Percentiles rank a stretch among this genome's conserved stretches.
Conservation (phyloP, 2,329 filamentous ascomycete genomes). For the Colletotrichum melonis region DNA sequence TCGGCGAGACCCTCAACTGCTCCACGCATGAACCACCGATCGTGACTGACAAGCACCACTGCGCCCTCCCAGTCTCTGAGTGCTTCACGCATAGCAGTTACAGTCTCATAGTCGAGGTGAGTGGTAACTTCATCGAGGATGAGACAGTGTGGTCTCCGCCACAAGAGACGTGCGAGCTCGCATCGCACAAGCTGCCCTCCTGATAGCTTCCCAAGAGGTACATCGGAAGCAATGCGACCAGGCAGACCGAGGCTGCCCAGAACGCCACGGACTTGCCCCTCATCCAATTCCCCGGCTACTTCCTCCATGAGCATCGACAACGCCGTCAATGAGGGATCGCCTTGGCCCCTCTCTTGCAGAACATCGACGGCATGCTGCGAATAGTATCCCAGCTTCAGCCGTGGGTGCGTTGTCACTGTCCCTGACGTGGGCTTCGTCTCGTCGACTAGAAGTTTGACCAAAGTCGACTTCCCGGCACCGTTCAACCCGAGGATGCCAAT, state of each 20-base stretch:
- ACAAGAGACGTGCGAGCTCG: slow-evolving; percentile 76
- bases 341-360: slow-evolving; percentile 64
- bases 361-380: slow-evolving; percentile 82
- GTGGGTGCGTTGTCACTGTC: slow-evolving; percentile 72
- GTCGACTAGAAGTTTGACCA: slow-evolving; percentile 77
- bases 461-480: slow-evolving; percentile 83
- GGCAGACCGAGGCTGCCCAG: slow-evolving; percentile 77
- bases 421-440: slow-evolving; percentile 69
- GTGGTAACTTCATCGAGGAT: slow-evolving; percentile 87
- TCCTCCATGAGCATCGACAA: slow-evolving; percentile 71
- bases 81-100: slow-evolving; percentile 75
- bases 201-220: slow-evolving; percentile 78
- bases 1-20: slow-evolving; percentile 73
- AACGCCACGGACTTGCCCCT: slow-evolving; percentile 75
- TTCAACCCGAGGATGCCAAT: slow-evolving; percentile 84
- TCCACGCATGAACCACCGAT: slow-evolving; percentile 82
- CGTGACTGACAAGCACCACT: slow-evolving; percentile 82
- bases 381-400: slow-evolving; percentile 80
- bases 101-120: slow-evolving; percentile 86
- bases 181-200: slow-evolving; percentile 80
- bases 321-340: slow-evolving; percentile 68
- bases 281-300: slow-evolving; percentile 63
- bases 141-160: slow-evolving; percentile 76
- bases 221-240: slow-evolving; percentile 77
- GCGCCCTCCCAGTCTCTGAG: slow-evolving; percentile 78